Percentiles rank a stretch among this genome's conserved stretches.
phyloP scores from a whole-genome alignment of 306 rosid species.

The Purshia tridentata region DNA sequence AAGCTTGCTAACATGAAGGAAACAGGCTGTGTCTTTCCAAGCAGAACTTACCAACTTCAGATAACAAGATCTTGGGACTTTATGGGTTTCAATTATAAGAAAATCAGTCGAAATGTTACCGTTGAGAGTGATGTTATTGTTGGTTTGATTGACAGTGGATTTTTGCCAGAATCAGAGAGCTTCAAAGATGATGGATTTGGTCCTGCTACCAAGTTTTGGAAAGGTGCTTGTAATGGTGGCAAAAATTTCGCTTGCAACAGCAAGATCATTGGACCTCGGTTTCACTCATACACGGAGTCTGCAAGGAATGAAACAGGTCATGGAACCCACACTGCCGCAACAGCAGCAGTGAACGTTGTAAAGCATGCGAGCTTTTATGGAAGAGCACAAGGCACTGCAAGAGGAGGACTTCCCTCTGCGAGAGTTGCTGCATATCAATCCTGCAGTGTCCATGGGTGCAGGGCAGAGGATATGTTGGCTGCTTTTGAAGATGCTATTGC shows the following conservation, averaged over 20 bases:
- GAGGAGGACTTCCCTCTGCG: conserved; percentile 23
- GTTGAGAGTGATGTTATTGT: conserved; percentile 12
- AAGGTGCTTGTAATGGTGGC: conserved; percentile 9
- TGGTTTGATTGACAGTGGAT: conserved; percentile 12
- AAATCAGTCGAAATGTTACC: not conserved
- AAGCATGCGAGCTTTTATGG: too few relatives aligned
- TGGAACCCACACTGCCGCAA: conserved; percentile 25
- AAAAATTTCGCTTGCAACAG: conserved; percentile 25
- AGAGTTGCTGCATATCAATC: conserved; percentile 21
- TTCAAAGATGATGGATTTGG: conserved; percentile 14
- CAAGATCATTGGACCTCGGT: conserved; percentile 16
- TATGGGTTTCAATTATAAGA: conserved; percentile 4
- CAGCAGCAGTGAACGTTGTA: conserved; percentile 7
- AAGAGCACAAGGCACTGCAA: not conserved
- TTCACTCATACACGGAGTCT: not conserved
- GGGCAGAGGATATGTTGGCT: conserved; percentile 10
- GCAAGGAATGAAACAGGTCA: not conserved
- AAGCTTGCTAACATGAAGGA: not conserved
- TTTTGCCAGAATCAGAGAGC: conserved; percentile 24
- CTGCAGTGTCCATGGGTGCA: conserved; percentile 2
- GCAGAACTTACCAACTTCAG: not conserved
- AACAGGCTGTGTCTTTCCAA: not conserved
- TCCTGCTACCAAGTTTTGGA: conserved; percentile 20
- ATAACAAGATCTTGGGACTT: conserved; percentile 24
- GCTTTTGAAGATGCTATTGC: conserved; percentile 40